Evolutionary conservation across 441 rosid genomes (phyloP).

Genomic region (Arabidopsis hybrid): DNA sequence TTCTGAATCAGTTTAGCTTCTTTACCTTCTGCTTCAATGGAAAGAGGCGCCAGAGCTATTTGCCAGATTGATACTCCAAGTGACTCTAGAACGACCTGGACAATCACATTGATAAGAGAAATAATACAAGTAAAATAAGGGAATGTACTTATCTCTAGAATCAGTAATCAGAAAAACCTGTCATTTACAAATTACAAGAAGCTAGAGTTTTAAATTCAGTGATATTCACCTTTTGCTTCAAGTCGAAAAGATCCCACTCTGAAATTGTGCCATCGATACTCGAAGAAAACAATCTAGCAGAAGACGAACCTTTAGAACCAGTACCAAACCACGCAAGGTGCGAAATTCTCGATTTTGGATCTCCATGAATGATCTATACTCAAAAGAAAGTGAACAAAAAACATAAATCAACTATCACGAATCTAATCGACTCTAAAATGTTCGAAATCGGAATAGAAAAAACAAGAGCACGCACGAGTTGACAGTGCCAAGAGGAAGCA

Average conservation of each 20-base stretch:
- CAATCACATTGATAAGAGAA: conserved; percentile 23
- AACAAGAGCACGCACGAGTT: conserved; percentile 59
- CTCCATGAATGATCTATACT: conserved; percentile 79
- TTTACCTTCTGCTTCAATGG: conserved; percentile 44
- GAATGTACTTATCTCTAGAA: conserved; percentile 11
- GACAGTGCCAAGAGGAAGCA: conserved; percentile 94
- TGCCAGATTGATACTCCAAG: conserved; percentile 94
- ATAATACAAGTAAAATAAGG: conserved; percentile 1
- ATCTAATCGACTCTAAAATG: neutral
- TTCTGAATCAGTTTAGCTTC: conserved; percentile 54
- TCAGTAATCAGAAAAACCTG: neutral
- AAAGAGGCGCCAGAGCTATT: conserved; percentile 74
- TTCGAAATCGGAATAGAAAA: neutral
- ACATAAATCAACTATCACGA: neutral
- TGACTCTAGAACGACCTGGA: conserved; percentile 75
- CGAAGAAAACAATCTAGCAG: conserved; percentile 80
- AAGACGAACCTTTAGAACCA: conserved; percentile 55
- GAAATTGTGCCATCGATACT: conserved; percentile 89
- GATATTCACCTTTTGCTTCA: conserved; percentile 74
- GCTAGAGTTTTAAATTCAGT: neutral
- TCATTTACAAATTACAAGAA: neutral
- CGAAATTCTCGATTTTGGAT: conserved; percentile 77
- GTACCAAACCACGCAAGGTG: conserved; percentile 72
- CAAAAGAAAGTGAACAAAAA: neutral
- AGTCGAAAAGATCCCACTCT: conserved; percentile 85